Base-by-base conservation (phyloP, 176 grass and related monocot species). In the Coix lacrymajobi region DNA sequence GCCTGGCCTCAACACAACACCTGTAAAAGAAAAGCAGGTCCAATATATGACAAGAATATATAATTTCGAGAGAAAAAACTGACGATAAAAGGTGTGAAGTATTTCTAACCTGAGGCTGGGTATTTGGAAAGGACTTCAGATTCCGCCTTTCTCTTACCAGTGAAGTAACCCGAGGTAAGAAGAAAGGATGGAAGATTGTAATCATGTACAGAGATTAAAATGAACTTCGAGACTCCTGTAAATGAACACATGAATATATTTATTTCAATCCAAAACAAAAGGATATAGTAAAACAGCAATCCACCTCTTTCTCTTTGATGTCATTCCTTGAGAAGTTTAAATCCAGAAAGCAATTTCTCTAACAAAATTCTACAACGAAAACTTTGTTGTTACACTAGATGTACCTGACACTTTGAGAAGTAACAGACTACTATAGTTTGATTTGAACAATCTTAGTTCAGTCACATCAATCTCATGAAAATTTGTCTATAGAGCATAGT, bases 101-200 rank as follows among this genome's bases (percentile, higher is more conserved):
- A 38, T 61, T 73, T 32, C 77, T 49, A 91, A 99, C 96, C 93
- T 90, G 96, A 94, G 73, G 37, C 66, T 71, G 96, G 85, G 85
- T 90, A 99, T 87, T 99, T 99, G 57, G 96, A 96, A 61, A 99
- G 96, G 46, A 96, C 83, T 81, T 99, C 91, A 34, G 96, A 95
- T 88, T 99, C 96, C 13, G 96, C 96, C 71, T 93, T 78, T 91
- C 96, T 87, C 83, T 99, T 95, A 3, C 96, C 96, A 52, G 83
- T 89, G 89, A 99, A 99, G 72, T 99, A 99, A 65, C 96, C 93
- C 56, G 80, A 81, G 51, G 84, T 85, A 43, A 99, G 89, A 64
- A 96, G 76, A 73, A 99, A 99, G 5, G 89, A 77, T 34, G 96
- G 96, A 72, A 99, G 91, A 30, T 99, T 99, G 82, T 96, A 99